A percentile compares a stretch with the other conserved stretches of the same genome.
Evolutionary conservation across 257 asterid genomes (phyloP).

Genomic region (Ajuga chamaepitys): DNA sequence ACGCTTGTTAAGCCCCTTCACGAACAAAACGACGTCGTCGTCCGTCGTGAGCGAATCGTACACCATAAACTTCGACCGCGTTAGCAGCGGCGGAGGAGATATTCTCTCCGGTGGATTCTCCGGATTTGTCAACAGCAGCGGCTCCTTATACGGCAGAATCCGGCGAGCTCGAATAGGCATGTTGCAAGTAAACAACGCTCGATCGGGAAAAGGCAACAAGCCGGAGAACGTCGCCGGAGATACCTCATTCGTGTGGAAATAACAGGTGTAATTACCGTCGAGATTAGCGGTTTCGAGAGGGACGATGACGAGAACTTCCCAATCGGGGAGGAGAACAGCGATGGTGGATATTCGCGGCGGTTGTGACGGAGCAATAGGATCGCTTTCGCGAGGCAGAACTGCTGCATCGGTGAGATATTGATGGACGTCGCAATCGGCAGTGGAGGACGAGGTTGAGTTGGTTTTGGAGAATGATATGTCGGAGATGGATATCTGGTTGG

Average conservation of each 20-base stretch:
- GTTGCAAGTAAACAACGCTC: constrained; percentile 45
- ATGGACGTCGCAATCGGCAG: constrained; percentile 6
- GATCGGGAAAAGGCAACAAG: constrained; percentile 40
- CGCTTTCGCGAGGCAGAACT: neutral
- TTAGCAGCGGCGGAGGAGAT: constrained; percentile 20
- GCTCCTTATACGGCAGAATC: constrained; percentile 40
- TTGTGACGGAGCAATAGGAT: neutral
- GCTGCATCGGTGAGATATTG: constrained; percentile 22
- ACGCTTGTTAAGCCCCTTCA: constrained; percentile 58
- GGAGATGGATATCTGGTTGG: no score
- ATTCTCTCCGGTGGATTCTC: neutral
- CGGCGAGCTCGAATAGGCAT: constrained; percentile 44
- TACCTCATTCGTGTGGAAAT: constrained; percentile 26
- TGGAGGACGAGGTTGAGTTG: neutral
- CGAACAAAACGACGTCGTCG: constrained; percentile 64
- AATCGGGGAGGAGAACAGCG: constrained; percentile 61
- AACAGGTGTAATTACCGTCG: constrained; percentile 29
- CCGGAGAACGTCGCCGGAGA: constrained; percentile 47
- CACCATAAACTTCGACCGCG: constrained; percentile 41
- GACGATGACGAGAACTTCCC: constrained; percentile 67
- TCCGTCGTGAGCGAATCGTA: constrained; percentile 71
- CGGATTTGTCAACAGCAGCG: constrained; percentile 27
- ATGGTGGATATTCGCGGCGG: constrained; percentile 24
- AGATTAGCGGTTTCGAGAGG: constrained; percentile 26
- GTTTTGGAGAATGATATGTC: neutral